These are phyloP conservation scores for Pythium grandisporangium DNA, from an alignment of 352 stramenopile species.

Conservation along the genomic window DNA sequence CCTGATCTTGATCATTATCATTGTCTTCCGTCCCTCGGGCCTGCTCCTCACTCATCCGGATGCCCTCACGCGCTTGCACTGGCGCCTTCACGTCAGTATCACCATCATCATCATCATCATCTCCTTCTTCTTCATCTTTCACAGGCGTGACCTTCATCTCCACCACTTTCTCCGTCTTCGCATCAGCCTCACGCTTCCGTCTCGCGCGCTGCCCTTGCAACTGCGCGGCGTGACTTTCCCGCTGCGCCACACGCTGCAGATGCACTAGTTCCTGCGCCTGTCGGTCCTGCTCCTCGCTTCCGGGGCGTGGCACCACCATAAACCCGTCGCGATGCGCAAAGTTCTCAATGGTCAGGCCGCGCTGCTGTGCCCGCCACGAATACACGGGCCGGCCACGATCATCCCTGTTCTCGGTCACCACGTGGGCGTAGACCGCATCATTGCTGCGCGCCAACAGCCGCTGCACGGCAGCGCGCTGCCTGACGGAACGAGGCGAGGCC, in stretches of 20 bases:
- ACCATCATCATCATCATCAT: too few relatives aligned
- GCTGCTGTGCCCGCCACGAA: constrained; percentile 35
- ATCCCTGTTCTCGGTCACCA: constrained; percentile 38
- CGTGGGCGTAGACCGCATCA: constrained; percentile 51
- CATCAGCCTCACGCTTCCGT: constrained; percentile 15
- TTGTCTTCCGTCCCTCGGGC: too few relatives aligned
- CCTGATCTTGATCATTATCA: too few relatives aligned
- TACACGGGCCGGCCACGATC: constrained; percentile 23
- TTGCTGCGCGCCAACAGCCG: constrained; percentile 30
- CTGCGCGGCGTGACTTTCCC: constrained; percentile 24
- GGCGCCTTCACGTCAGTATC: too few relatives aligned
- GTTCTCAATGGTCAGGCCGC: constrained; percentile 32
- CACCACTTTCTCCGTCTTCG: constrained; percentile 3
- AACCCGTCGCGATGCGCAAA: constrained; percentile 43
- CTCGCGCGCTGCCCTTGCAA: constrained; percentile 16
- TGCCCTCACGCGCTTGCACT: too few relatives aligned
- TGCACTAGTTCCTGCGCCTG: constrained; percentile 22
- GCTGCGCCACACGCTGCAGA: constrained; percentile 31
- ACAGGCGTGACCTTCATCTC: not conserved
- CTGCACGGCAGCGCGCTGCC: constrained; percentile 35
- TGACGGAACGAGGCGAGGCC: constrained; percentile 35
- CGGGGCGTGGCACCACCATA: constrained; percentile 32
- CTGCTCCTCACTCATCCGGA: too few relatives aligned
- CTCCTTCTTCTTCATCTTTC: not conserved
- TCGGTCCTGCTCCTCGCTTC: constrained; percentile 9